Percentiles rank a stretch among this genome's conserved stretches.
Conservation (phyloP, 352 stramenopile genomes). For the Pythium coloratum region DNA sequence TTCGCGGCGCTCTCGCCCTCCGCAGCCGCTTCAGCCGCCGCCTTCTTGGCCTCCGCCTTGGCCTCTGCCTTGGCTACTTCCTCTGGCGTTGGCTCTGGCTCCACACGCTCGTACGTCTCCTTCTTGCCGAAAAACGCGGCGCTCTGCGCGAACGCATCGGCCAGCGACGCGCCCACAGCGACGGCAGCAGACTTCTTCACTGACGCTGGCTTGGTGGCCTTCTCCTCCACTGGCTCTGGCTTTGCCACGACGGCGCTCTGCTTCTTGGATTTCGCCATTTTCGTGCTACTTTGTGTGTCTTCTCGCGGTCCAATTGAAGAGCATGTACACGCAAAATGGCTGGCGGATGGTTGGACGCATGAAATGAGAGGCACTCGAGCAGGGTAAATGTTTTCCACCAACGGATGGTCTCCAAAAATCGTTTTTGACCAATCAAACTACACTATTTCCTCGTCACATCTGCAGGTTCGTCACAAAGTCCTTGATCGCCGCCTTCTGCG, state of each 20-base stretch:
- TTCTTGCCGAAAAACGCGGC: conserved; percentile 69
- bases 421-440: conserved; percentile 23
- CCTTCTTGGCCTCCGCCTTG: conserved; percentile 1
- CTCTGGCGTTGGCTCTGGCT: conserved; percentile 12
- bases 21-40: conserved; percentile 19
- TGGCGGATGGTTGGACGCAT: conserved; percentile 19
- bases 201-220: background rate
- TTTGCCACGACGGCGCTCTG: conserved; percentile 20
- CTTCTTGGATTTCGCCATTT: conserved; percentile 36
- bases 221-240: conserved; percentile 20
- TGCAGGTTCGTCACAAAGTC: conserved; percentile 61
- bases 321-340: conserved; percentile 17
- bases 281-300: conserved; percentile 33
- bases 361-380: conserved; percentile 12
- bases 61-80: background rate
- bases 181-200: conserved; percentile 10
- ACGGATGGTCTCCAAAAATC: conserved; percentile 24
- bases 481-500: conserved; percentile 82
- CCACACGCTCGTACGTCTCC: conserved; percentile 37
- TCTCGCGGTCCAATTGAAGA: conserved; percentile 32
- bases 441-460: conserved; percentile 23
- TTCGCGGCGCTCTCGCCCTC: conserved; percentile 2
- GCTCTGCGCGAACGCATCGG: conserved; percentile 62
- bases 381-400: conserved; percentile 11
- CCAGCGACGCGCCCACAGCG: conserved; percentile 22